Percentiles rank a stretch among this genome's conserved stretches.
phyloP scores from a whole-genome alignment of 495 filamentous ascomycete genomes.

The Aspergillus sclerotioniger region DNA sequence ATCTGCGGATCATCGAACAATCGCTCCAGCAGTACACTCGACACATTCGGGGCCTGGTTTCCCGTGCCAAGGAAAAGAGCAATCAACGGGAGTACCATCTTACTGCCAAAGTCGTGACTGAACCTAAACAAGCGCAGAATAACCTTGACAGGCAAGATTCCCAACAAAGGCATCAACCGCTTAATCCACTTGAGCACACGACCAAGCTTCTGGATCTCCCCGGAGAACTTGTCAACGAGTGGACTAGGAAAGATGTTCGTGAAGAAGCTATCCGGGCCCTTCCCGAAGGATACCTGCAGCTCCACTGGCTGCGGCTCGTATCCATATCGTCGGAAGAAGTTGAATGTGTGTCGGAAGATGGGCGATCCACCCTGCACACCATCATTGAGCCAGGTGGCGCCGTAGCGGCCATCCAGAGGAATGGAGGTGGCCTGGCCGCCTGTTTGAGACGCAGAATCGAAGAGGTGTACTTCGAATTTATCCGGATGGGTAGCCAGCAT shows the following conservation, averaged over 20 bases:
- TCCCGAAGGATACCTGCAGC: conserved; percentile 79
- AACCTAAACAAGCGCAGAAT: conserved; percentile 71
- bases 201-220: conserved; percentile 66
- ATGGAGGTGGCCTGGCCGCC: conserved; percentile 86
- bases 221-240: conserved; percentile 58
- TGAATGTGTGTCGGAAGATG: conserved; percentile 80
- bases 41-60: conserved; percentile 76
- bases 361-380: conserved; percentile 79
- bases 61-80: conserved; percentile 78
- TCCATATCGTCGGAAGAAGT: conserved; percentile 69
- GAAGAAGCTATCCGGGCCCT: conserved; percentile 71
- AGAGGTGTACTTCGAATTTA: conserved; percentile 69
- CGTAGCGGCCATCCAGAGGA: conserved; percentile 62
- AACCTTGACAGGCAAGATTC: conserved; percentile 66
- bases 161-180: conserved; percentile 68
- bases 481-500: conserved; percentile 76
- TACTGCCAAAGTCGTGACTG: conserved; percentile 70
- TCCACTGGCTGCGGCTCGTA: conserved; percentile 67
- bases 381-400: conserved; percentile 77
- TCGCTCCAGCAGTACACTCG: conserved; percentile 70
- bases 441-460: conserved; percentile 64
- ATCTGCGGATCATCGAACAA: conserved; percentile 72
- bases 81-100: conserved; percentile 70
- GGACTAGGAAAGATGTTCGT: conserved; percentile 76
- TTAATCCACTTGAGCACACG: conserved; percentile 65